Percentiles rank a stretch among this genome's conserved stretches.
These are phyloP conservation scores for Sanghuangporus sanghuang DNA, from an alignment of 1,284 basidiomycete species.

Conservation along the genomic window DNA sequence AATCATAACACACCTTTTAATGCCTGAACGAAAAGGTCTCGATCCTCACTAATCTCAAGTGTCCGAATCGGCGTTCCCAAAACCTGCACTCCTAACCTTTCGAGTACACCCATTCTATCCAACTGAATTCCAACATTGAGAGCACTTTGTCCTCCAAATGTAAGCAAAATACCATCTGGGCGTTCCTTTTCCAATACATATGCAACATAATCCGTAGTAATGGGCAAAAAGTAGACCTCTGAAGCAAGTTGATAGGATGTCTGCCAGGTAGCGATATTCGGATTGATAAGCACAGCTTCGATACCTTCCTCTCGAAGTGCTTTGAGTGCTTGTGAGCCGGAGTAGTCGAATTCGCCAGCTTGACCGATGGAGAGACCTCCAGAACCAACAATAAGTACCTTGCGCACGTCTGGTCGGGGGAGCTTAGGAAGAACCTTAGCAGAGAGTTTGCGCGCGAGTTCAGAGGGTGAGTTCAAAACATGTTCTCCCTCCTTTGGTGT, in stretches of 20 bases:
- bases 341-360: slow-evolving; percentile 99
- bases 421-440: slow-evolving; percentile 88
- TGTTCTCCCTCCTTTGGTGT: slow-evolving; percentile 67
- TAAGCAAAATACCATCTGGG: slow-evolving; percentile 95
- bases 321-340: slow-evolving; percentile 97
- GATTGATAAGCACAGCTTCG: slow-evolving; percentile 93
- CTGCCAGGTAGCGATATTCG: slow-evolving; percentile 97
- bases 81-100: slow-evolving; percentile 91
- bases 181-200: slow-evolving; percentile 98
- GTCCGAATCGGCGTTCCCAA: slow-evolving; percentile 95
- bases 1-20: slow-evolving; percentile 67
- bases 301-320: slow-evolving; percentile 95
- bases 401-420: slow-evolving; percentile 85
- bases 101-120: slow-evolving; percentile 96
- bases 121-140: slow-evolving; percentile 97
- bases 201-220: slow-evolving; percentile 96
- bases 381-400: slow-evolving; percentile 94
- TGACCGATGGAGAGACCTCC: slow-evolving; percentile 98
- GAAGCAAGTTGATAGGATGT: slow-evolving; percentile 95
- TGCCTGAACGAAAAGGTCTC: slow-evolving; percentile 95
- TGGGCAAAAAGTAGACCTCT: slow-evolving; percentile 96
- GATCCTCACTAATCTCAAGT: slow-evolving; percentile 94
- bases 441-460: slow-evolving; percentile 86
- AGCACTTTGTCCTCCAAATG: slow-evolving; percentile 97
- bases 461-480: slow-evolving; percentile 87